Evolutionary conservation across 495 filamentous ascomycete genomes (phyloP), one percentile per base, ranked within the genome.

Genomic region (Talaromyces thailandensis): DNA sequence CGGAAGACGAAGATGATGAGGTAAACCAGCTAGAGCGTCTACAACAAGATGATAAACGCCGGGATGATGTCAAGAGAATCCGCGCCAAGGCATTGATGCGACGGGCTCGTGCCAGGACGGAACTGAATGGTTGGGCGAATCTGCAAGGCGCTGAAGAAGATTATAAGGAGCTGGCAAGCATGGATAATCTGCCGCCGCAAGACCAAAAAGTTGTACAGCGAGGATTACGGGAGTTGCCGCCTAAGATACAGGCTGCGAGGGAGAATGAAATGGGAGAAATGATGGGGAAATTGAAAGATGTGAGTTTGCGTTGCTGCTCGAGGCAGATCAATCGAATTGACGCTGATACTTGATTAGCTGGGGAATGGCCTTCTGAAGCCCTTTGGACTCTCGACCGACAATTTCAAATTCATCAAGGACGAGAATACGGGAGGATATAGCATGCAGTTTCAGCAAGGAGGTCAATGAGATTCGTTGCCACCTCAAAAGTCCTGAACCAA

Each of bases 261-360:
- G 86, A 94, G 67, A 86, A 80, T 68, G 94, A 98, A 74, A 91
- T 92, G 81, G 85, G 79, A 6, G 93, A 98, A 73, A 96, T 97
- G 90, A 92, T 96, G 90, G 89, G 86, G 25, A 97, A 97, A 75
- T 73, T 98, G 73, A 97, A 96, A 73, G 86, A 89, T 68, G 86
- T 89, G 61, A 78, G 84, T 29, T 60, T 51, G 26, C 0, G 7
- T 61, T 31, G 21, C n/a, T 11, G 12, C n/a, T n/a, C n/a, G n/a
- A n/a, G n/a, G n/a, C n/a, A 26, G 14, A 31, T 23, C 4, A 4
- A 52, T 8, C 23, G 18, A n/a, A 3, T 32, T 6, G 31, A 64
- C 70, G 23, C 66, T 59, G n/a, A 64, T 2, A 50, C 61, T 55
- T 16, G 11, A 1, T 23, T 63, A 91, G 80, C 79, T 98, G 60